Evolutionary conservation across 1,284 basidiomycete genomes (phyloP).

Genomic region (Pseudomicrostroma phylloplanum): DNA sequence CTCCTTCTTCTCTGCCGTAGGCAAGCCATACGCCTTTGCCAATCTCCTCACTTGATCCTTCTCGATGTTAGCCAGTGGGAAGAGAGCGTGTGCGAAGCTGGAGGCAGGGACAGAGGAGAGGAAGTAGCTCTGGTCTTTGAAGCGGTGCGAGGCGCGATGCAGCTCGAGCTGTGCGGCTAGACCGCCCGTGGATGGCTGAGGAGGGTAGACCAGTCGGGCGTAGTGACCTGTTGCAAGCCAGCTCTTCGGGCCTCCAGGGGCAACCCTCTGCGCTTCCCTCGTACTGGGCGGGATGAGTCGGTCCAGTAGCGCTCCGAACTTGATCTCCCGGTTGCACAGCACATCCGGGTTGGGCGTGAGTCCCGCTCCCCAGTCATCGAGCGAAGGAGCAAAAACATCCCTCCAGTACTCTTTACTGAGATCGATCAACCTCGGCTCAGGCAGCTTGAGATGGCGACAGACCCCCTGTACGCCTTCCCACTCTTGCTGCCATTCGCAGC

Average conservation of each 20-base stretch:
- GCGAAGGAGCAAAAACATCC: constrained; percentile 41
- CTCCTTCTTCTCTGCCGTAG: constrained; percentile 73
- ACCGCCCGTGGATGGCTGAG: not conserved
- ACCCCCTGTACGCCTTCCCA: constrained; percentile 69
- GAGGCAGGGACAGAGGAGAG: constrained; percentile 57
- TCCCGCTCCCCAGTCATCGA: constrained; percentile 37
- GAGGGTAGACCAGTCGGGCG: constrained; percentile 59
- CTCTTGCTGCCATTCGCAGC: constrained; percentile 91
- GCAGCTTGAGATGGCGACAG: constrained; percentile 55
- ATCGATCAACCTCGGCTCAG: constrained; percentile 19
- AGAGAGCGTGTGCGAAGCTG: constrained; percentile 59
- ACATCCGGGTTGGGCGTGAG: constrained; percentile 84
- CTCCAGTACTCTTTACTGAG: constrained; percentile 40
- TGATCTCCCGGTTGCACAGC: constrained; percentile 88
- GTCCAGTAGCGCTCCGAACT: constrained; percentile 80
- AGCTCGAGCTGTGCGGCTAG: constrained; percentile 14
- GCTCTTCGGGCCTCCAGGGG: constrained; percentile 26
- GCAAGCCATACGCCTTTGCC: constrained; percentile 64
- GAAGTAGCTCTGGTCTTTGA: constrained; percentile 92
- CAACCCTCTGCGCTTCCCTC: not conserved
- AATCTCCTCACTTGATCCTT: constrained; percentile 65
- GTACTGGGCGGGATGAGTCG: constrained; percentile 12
- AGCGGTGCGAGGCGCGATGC: constrained; percentile 34
- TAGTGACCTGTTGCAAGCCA: constrained; percentile 89
- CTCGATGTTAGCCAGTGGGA: constrained; percentile 52